Evolutionary conservation across 2,329 filamentous ascomycete species (phyloP).

Genomic region (Nannizziopsis arthrosporioides): DNA sequence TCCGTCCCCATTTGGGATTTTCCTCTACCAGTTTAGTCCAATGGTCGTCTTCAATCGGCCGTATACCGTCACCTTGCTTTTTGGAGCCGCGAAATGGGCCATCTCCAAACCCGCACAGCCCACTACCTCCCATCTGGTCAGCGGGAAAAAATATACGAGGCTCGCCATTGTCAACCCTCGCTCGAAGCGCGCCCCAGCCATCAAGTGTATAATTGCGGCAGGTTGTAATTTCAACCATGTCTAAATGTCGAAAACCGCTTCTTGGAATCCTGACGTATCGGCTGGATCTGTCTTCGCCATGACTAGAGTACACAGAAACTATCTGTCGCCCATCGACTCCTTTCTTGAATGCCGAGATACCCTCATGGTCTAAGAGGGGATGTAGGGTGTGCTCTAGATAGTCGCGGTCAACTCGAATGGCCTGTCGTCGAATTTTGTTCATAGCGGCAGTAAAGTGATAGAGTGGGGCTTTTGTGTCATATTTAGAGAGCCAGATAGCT

Average conservation of each 20-base stretch:
- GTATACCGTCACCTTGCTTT: background rate
- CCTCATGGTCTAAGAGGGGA: conserved; percentile 35
- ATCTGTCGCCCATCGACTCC: conserved; percentile 22
- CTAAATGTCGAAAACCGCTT: conserved; percentile 31
- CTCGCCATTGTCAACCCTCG: conserved; percentile 17
- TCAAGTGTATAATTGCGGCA: conserved; percentile 22
- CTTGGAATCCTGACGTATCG: conserved; percentile 38
- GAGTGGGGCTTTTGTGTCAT: conserved; percentile 36
- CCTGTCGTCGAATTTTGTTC: conserved; percentile 42
- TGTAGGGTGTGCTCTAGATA: conserved; percentile 35
- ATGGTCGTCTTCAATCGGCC: background rate
- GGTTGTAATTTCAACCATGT: conserved; percentile 30
- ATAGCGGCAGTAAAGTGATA: conserved; percentile 40
- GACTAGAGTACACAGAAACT: conserved; percentile 34
- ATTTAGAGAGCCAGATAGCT: conserved; percentile 46
- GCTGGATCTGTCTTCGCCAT: conserved; percentile 28
- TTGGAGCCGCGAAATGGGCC: conserved; percentile 3
- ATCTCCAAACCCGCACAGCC: conserved; percentile 16
- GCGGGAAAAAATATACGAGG: conserved; percentile 20
- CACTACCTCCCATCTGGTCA: conserved; percentile 16
- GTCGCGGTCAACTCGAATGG: conserved; percentile 26
- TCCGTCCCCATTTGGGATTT: conserved; percentile 7
- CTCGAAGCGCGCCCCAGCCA: conserved; percentile 15
- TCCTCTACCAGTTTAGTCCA: background rate
- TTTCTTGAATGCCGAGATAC: conserved; percentile 37